These are phyloP conservation scores for Mycogone perniciosa DNA, from an alignment of 2,329 filamentous ascomycete genomes.

Conservation along the genomic window DNA sequence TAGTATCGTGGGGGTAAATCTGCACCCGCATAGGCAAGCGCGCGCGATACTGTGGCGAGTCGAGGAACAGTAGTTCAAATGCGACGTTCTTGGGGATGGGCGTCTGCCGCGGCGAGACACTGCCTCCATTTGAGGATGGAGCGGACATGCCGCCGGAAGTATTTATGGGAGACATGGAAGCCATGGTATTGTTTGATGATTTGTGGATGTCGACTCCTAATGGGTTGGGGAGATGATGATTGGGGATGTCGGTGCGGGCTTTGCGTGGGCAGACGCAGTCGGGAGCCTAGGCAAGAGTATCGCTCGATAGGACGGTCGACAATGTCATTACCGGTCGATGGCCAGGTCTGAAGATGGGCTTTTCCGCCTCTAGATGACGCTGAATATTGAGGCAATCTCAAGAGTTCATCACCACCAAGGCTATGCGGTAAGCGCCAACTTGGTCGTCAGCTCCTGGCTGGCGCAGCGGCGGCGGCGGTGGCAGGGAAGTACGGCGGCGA, in stretches of 20 bases:
- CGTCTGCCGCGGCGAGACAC: conserved; percentile 41
- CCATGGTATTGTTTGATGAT: conserved; percentile 33
- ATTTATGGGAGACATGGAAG: conserved; percentile 41
- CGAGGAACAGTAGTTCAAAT: conserved; percentile 68
- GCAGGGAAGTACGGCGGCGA: conserved; percentile 6
- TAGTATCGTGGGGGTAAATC: conserved; percentile 92
- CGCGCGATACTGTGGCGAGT: conserved; percentile 62
- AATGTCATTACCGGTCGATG: conserved; percentile 20
- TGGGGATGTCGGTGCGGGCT: conserved; percentile 27
- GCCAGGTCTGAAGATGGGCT: conserved; percentile 18
- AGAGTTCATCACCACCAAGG: conserved; percentile 24
- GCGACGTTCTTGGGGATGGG: conserved; percentile 64
- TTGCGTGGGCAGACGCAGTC: conserved; percentile 24
- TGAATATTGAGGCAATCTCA: conserved; percentile 18
- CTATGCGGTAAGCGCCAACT: conserved; percentile 30
- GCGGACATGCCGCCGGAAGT: conserved; percentile 26
- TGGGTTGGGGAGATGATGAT: conserved; percentile 17
- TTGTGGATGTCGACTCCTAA: conserved; percentile 15
- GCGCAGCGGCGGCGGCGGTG: conserved; percentile 26
- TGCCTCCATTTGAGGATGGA: conserved; percentile 36
- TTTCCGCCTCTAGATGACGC: conserved; percentile 14
- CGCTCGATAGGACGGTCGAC: conserved; percentile 20
- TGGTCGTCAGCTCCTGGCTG: conserved; percentile 23
- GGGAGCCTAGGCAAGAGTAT: conserved; percentile 18
- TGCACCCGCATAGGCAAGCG: conserved; percentile 80